Percentiles rank a stretch among this genome's conserved stretches.
Evolutionary conservation across 305 asterid genomes (phyloP).

Genomic region (Fraxinus angustifolia): DNA sequence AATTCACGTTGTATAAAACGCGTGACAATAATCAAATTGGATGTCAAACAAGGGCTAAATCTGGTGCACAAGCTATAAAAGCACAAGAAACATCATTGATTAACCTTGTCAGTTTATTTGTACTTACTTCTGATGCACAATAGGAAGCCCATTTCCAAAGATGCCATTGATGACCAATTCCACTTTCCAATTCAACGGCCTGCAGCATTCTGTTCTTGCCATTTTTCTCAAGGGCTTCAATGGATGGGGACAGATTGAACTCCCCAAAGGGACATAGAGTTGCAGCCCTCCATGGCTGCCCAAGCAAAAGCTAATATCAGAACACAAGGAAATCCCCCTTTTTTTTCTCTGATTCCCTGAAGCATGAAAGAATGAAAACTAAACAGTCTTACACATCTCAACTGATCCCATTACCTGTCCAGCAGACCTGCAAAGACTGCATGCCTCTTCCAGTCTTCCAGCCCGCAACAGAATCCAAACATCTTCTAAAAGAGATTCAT

Average conservation of each 20-base stretch:
- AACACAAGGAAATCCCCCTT: conserved; percentile 18
- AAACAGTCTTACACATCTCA: conserved; percentile 21
- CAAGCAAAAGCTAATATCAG: conserved; percentile 29
- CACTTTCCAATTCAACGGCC: conserved; percentile 91
- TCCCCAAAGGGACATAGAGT: conserved; percentile 81
- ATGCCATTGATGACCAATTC: conserved; percentile 79
- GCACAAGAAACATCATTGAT: conserved; percentile 17
- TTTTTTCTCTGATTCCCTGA: conserved; percentile 3
- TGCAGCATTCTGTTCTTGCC: conserved; percentile 84
- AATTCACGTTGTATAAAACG: too few species aligned
- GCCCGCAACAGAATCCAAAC: conserved; percentile 90
- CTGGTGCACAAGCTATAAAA: conserved; percentile 10
- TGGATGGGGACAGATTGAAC: conserved; percentile 62
- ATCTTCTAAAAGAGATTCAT: conserved; percentile 95
- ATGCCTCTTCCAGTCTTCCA: conserved; percentile 93
- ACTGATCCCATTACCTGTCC: conserved; percentile 67
- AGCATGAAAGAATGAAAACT: conserved; percentile 16
- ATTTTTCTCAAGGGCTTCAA: conserved; percentile 69
- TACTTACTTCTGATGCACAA: conserved; percentile 93
- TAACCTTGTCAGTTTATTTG: conserved; percentile 3
- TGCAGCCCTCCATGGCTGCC: conserved; percentile 98
- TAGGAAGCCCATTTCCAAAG: conserved; percentile 99
- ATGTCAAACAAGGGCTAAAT: neutral
- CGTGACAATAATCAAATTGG: too few species aligned
- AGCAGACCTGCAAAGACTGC: conserved; percentile 82